Conservation (phyloP, 140 eudicot species). For the Cichorium intybus region DNA sequence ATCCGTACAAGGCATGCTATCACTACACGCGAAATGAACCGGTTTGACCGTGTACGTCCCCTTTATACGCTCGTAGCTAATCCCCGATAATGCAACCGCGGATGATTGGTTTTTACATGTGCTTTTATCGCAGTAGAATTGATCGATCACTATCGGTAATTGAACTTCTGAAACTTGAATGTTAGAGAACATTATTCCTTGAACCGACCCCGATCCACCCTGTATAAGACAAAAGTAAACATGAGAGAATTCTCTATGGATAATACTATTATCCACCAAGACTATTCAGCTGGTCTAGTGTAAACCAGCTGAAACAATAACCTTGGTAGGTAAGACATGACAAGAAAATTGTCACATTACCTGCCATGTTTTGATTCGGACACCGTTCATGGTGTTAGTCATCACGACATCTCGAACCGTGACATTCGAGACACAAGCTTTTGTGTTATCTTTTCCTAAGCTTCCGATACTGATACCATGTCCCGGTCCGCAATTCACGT, state of each 20-base stretch:
- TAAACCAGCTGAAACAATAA: not conserved
- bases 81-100: conserved; percentile 65
- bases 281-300: not conserved
- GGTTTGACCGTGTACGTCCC: conserved; percentile 73
- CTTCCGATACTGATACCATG: conserved; percentile 90
- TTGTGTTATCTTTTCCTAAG: conserved; percentile 67
- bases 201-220: conserved; percentile 86
- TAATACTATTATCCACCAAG: not conserved
- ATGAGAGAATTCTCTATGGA: no score
- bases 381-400: conserved; percentile 68
- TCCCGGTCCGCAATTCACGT: conserved; percentile 79
- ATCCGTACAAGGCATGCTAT: conserved; percentile 64
- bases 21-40: conserved; percentile 80
- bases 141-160: conserved; percentile 69
- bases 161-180: conserved; percentile 69
- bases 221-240: conserved; percentile 30
- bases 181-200: conserved; percentile 66
- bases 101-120: conserved; percentile 59
- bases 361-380: conserved; percentile 93
- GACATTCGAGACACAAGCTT: conserved; percentile 76
- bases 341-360: conserved; percentile 26
- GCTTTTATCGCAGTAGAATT: conserved; percentile 62
- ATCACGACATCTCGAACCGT: conserved; percentile 59
- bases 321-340: not conserved
- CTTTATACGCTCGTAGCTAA: conserved; percentile 55